phyloP scores from a whole-genome alignment of 345 rosid genomes.

The Luvunga scandens region DNA sequence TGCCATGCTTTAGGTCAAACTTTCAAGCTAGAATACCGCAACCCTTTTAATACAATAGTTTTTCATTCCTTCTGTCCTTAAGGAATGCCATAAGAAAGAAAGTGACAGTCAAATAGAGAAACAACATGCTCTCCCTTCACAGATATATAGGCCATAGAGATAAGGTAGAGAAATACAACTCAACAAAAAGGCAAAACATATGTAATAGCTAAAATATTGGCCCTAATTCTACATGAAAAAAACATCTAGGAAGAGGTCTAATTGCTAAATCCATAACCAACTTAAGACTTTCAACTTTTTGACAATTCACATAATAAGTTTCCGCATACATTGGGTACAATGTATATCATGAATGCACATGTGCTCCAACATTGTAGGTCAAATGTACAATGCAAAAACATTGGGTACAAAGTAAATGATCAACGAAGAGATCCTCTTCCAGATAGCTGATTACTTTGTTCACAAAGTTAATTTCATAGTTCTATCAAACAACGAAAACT shows the following conservation, averaged over 20 bases:
- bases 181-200: not conserved
- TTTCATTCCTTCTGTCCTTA: not conserved
- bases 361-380: not conserved
- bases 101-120: not conserved
- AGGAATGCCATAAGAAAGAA: not conserved
- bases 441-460: not conserved
- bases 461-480: not conserved
- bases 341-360: not conserved
- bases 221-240: not conserved
- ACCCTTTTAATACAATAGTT: not conserved
- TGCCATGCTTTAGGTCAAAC: not conserved
- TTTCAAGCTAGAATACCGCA: not conserved
- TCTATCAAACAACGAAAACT: not conserved
- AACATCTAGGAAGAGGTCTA: not conserved
- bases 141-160: not conserved
- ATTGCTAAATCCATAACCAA: not conserved
- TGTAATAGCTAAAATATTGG: not conserved
- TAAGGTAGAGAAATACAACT: not conserved
- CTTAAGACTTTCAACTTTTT: not conserved
- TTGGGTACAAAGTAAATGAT: not conserved
- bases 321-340: not conserved
- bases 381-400: not conserved
- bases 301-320: not conserved
- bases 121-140: not conserved
- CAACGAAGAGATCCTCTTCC: not conserved